Conservation (phyloP, 257 asterid genomes). For the Ophiorrhiza pumila region DNA sequence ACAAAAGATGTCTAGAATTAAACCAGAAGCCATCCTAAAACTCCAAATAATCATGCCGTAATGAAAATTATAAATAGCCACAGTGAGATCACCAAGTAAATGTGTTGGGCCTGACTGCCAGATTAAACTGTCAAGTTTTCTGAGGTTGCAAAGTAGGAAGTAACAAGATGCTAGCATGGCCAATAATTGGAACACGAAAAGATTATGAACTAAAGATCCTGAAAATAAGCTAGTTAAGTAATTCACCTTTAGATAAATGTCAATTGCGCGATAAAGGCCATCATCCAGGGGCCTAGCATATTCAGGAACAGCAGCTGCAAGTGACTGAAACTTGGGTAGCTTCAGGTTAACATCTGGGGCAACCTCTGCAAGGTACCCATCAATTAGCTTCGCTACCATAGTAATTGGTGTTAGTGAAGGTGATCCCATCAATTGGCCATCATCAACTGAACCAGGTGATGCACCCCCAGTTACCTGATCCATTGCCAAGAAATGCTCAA, state of each 20-base stretch:
- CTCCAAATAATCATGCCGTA: background rate
- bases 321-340: conserved; percentile 79
- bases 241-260: conserved; percentile 83
- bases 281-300: conserved; percentile 93
- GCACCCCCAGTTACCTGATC: conserved; percentile 67
- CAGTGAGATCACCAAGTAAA: background rate
- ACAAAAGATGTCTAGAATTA: background rate
- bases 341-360: conserved; percentile 91
- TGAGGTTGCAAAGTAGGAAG: background rate
- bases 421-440: conserved; percentile 71
- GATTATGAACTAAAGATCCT: background rate
- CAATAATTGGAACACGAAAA: background rate
- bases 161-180: background rate
- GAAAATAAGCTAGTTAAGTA: background rate
- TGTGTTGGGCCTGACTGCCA: background rate
- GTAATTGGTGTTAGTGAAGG: conserved; percentile 90
- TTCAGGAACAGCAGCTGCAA: conserved; percentile 89
- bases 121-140: background rate
- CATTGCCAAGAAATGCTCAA: conserved; percentile 84
- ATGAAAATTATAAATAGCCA: background rate
- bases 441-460: conserved; percentile 77
- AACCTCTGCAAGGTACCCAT: conserved; percentile 92
- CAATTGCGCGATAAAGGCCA: conserved; percentile 94
- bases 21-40: background rate
- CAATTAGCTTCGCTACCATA: conserved; percentile 84